Base-by-base conservation (phyloP, 1,284 basidiomycete species). In the Ustilago curta region DNA sequence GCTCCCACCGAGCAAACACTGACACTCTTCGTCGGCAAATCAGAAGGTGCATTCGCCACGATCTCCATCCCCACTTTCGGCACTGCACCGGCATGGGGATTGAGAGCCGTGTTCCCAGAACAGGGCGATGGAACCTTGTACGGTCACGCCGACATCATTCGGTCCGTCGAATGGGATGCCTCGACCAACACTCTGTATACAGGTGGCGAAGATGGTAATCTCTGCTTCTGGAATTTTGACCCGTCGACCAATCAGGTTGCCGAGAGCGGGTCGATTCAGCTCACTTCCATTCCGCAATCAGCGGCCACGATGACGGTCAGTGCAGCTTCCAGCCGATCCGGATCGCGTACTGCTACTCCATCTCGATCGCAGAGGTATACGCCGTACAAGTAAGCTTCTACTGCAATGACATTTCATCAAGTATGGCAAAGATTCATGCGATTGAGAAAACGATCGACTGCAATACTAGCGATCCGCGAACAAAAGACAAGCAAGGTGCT, bases 81-180 rank as follows among this genome's bases (percentile, higher is more conserved):
- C 16, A 21, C 14, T 0, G 27, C 51, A 5, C 31, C 54, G 0
- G 35, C 21, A 8, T 77, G 71, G 77, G 55, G 40, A 2, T 42
- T 80, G 16, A 18, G 59, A 37, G 59, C 68, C 2, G 49, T 76
- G 12, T 70, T 77, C 61, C 75, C 71, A 25, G 68, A 76, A 48
- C 68, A 61, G 19, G 70, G 66, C 21, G 66, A 66, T 40, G 64
- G 64, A 16, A 68, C 64, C 0, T 44, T 70, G 8, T 66, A 69
- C 31, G 80, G 71, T 6, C 80, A 82, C 57, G 48, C 59, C 18
- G 80, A 82, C 45, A 79, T 82, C 50, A 71, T 82, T 8, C 64
- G 80, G 6, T 70, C 65, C 32, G 76, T 77, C 16, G 59, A 70
- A 25, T 79, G 63, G 62, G 76, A 78, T 35, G 18, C 66, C 16